phyloP scores from a whole-genome alignment of 306 rosid genomes.

The Quercus glauca region DNA sequence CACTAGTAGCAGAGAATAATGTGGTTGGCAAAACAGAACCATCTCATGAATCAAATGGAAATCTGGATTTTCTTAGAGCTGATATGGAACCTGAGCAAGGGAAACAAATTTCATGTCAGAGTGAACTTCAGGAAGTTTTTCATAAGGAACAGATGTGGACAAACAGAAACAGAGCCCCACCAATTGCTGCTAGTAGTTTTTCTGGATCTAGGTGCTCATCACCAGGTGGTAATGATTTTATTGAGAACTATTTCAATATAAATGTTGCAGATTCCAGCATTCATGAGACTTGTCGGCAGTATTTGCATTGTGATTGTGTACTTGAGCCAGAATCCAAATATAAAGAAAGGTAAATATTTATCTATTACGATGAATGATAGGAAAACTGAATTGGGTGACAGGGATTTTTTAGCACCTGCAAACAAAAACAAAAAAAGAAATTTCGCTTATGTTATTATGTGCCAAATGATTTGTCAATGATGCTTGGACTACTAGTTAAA shows the following conservation, averaged over 20 bases:
- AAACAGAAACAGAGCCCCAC: conserved; percentile 23
- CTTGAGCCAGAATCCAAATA: conserved; percentile 46
- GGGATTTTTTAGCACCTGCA: neutral
- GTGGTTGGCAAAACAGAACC: conserved; percentile 25
- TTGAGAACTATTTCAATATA: conserved; percentile 60
- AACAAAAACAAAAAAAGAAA: neutral
- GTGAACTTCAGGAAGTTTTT: conserved; percentile 10
- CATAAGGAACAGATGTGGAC: conserved; percentile 15
- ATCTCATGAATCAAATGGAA: conserved; percentile 27
- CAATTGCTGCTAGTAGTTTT: conserved; percentile 25
- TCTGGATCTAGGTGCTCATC: conserved; percentile 23
- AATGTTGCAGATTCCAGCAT: conserved; percentile 57
- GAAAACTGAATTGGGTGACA: conserved; percentile 16
- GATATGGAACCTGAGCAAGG: conserved; percentile 27
- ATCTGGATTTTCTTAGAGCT: conserved; percentile 27
- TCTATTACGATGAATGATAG: conserved; percentile 9
- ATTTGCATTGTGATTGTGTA: conserved; percentile 52
- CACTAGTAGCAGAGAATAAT: conserved; percentile 41
- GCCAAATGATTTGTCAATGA: neutral
- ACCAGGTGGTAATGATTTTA: conserved; percentile 33
- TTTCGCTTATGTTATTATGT: neutral
- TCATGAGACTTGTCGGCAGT: conserved; percentile 60
- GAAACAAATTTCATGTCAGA: neutral
- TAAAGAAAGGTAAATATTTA: conserved; percentile 56
- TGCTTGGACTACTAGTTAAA: neutral